Evolutionary conservation across 2,329 filamentous ascomycete species (phyloP).

Genomic region (Diaporthe citrichinensis): DNA sequence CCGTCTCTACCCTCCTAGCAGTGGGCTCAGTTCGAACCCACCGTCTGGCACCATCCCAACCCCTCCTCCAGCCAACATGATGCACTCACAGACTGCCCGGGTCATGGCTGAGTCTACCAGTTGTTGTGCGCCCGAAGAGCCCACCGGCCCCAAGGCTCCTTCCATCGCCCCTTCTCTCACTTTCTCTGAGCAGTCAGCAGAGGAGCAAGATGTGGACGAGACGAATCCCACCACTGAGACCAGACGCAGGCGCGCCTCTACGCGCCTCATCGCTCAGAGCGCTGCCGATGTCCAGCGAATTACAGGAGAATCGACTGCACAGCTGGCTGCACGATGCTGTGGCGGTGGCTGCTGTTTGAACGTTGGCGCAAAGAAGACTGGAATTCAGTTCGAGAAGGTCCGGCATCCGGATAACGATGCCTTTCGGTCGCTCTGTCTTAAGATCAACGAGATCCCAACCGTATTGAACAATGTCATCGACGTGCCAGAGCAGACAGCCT

Average conservation of each 20-base stretch:
- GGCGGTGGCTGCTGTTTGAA: conserved; percentile 75
- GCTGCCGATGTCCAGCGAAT: conserved; percentile 74
- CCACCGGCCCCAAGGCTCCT: conserved; percentile 51
- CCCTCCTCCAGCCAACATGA: conserved; percentile 51
- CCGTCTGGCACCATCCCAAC: conserved; percentile 45
- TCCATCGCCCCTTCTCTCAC: conserved; percentile 74
- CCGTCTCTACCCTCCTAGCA: not conserved
- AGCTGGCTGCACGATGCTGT: conserved; percentile 74
- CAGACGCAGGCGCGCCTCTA: conserved; percentile 76
- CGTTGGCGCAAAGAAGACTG: conserved; percentile 58
- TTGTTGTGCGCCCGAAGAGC: conserved; percentile 56
- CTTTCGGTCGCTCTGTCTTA: conserved; percentile 83
- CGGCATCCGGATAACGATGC: conserved; percentile 84
- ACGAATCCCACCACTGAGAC: conserved; percentile 58
- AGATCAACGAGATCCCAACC: conserved; percentile 81
- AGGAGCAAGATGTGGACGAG: conserved; percentile 68
- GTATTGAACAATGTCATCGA: conserved; percentile 79
- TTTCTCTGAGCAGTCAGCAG: conserved; percentile 70
- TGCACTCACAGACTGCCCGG: conserved; percentile 55
- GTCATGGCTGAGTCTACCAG: conserved; percentile 52
- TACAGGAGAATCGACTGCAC: conserved; percentile 74
- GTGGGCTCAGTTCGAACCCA: conserved; percentile 4
- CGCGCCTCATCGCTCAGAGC: conserved; percentile 75
- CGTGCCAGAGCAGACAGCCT: conserved; percentile 82
- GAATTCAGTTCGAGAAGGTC: conserved; percentile 67